Evolutionary conservation across 2,329 filamentous ascomycete genomes (phyloP).

Genomic region (Pseudogymnoascus sp.): DNA sequence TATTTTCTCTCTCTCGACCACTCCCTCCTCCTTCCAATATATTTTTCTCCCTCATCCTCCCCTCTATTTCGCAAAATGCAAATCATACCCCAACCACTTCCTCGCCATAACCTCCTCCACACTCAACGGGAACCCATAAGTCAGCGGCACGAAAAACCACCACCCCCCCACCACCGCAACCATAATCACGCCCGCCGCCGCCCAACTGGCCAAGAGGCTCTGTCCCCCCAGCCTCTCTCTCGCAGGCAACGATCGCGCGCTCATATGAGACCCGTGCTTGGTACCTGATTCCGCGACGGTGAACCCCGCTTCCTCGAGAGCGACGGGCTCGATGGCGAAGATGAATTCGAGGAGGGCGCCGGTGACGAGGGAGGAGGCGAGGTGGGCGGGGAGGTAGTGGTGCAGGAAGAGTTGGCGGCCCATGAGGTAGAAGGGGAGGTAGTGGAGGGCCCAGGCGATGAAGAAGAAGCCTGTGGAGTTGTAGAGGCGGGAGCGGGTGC

Average conservation of each 20-base stretch:
- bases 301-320: conserved; percentile 44
- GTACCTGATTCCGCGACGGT: conserved; percentile 36
- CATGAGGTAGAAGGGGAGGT: conserved; percentile 97
- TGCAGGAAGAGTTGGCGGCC: conserved; percentile 95
- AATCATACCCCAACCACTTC: conserved; percentile 94
- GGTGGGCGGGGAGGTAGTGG: conserved; percentile 90
- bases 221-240: conserved; percentile 72
- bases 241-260: conserved; percentile 57
- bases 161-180: conserved; percentile 64
- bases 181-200: conserved; percentile 64
- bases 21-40: not conserved
- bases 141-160: conserved; percentile 89
- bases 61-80: conserved; percentile 89
- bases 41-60: not conserved
- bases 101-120: conserved; percentile 70
- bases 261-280: conserved; percentile 36
- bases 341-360: conserved; percentile 91
- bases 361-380: conserved; percentile 82
- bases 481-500: conserved; percentile 86
- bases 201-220: conserved; percentile 71
- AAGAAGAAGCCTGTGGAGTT: conserved; percentile 99
- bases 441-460: conserved; percentile 94
- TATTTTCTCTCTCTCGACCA: not conserved
- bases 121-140: conserved; percentile 82
- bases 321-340: conserved; percentile 75